These are phyloP conservation scores for Maudiozyma humilis DNA, from an alignment of 1,139 yeast species.

Conservation along the genomic window DNA sequence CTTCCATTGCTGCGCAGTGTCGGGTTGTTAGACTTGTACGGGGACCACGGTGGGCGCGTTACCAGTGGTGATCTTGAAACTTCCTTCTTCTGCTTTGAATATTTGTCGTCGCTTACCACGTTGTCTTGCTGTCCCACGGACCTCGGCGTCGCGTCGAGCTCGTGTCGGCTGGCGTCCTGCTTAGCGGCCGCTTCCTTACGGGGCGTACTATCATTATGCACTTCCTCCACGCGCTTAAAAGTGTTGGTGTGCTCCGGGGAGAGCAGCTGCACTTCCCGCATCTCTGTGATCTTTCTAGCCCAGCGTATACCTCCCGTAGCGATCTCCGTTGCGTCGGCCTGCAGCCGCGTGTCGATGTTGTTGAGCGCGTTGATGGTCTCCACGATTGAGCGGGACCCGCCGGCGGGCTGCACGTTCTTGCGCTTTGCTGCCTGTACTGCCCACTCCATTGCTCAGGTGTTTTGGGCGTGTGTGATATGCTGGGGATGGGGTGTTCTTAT, in stretches of 20 bases:
- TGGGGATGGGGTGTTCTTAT: too few relatives aligned
- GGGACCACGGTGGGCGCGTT: conserved; percentile 29
- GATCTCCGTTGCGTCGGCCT: conserved; percentile 16
- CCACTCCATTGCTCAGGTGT: conserved; percentile 24
- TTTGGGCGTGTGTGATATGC: neutral
- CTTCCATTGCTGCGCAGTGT: too few relatives aligned
- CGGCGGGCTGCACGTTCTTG: conserved; percentile 22
- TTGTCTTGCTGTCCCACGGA: too few relatives aligned
- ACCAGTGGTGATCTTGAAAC: too few relatives aligned
- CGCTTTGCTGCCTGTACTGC: conserved; percentile 25
- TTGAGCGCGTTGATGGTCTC: conserved; percentile 27
- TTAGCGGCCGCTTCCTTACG: too few relatives aligned
- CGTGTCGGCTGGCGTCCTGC: too few relatives aligned
- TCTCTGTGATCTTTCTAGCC: conserved; percentile 9
- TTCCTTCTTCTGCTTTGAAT: too few relatives aligned
- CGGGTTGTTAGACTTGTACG: too few relatives aligned
- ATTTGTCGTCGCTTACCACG: too few relatives aligned
- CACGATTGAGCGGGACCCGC: conserved; percentile 29
- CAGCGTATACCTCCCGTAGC: conserved; percentile 17
- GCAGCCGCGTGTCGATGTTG: conserved; percentile 19
- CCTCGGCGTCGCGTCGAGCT: too few relatives aligned
- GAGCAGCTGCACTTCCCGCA: neutral
- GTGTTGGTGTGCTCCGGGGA: conserved; percentile 17
- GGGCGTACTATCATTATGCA: too few relatives aligned
- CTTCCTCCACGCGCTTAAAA: neutral